Base-by-base conservation (phyloP, 2,329 filamentous ascomycete genomes). In the Talaromyces rugulosus region DNA sequence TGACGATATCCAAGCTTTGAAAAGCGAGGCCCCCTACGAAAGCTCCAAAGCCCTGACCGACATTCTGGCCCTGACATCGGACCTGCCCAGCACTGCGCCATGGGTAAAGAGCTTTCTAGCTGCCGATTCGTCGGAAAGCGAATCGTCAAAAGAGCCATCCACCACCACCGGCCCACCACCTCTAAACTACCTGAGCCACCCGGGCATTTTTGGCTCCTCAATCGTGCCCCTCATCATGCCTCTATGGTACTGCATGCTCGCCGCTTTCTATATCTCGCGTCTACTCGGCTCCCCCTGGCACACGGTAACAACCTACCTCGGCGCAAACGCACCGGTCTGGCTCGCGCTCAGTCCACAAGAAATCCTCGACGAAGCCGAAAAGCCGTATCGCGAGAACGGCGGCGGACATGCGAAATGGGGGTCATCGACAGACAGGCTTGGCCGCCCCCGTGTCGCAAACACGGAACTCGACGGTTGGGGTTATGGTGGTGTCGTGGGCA, bases 381-480 rank as follows among this genome's bases (percentile, higher is more conserved):
- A 67, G 4, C 70, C 70, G 62, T 83, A 84, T 16, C 80, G 81
- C 23, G 80, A 93, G 14, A 85, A 91, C 57, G 80, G 75, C 1
- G 82, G 80, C 52, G 83, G 82, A 64, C 50, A 34, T 27, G 83
- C 75, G 57, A 98, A 98, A 78, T 98, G 94, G 94, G 94, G 94
- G 2, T 90, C 89, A 33, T 84, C 86, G n/a, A 84, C 83, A 8
- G 83, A 88, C 66, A 74, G 83, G 11, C 74, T 77, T 60, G 87
- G 89, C 0, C 77, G 81, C 23, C 83, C 85, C 63, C 79, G 83
- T 44, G 85, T 91, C 5, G 89, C 88, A 75, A 86, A 86, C 69
- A 96, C 92, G 1, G 91, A 96, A 74, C 88, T 96, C 3, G 87
- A 91, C 51, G 91, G 92, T 7, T 97, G 93, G 92, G 93, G 92